These are phyloP conservation scores for Atalantia buxifolia DNA, from an alignment of 345 rosid genomes.

Conservation along the genomic window DNA sequence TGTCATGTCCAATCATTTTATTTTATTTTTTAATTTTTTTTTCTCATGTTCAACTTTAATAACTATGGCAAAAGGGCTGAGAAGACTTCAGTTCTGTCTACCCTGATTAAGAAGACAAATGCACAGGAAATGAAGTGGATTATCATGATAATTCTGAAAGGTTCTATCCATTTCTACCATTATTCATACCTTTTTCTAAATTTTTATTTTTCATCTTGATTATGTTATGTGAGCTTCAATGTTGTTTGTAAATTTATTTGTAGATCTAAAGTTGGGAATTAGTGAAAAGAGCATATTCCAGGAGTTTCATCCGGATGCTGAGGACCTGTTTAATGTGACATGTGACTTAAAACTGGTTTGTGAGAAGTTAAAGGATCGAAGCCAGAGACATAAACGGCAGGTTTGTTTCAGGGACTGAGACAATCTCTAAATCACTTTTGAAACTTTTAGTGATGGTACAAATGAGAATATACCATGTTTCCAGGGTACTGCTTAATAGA, in stretches of 20 bases:
- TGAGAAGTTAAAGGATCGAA: conserved; percentile 72
- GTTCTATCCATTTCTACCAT: conserved; percentile 20
- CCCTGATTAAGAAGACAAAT: conserved; percentile 85
- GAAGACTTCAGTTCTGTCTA: conserved; percentile 61
- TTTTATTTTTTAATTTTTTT: neutral
- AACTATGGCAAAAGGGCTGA: conserved; percentile 46
- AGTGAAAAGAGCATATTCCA: conserved; percentile 93
- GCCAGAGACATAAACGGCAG: conserved; percentile 93
- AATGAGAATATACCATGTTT: neutral
- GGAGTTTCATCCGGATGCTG: conserved; percentile 97
- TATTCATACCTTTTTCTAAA: neutral
- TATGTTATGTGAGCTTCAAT: conserved; percentile 2
- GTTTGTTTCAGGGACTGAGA: conserved; percentile 29
- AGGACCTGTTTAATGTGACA: conserved; percentile 92
- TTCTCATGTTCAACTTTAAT: neutral
- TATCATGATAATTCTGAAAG: conserved; percentile 89
- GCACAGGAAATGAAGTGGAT: conserved; percentile 98
- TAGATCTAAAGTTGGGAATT: conserved; percentile 91
- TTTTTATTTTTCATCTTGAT: neutral
- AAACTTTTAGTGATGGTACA: neutral
- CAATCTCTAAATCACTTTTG: neutral
- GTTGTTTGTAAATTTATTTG: conserved; percentile 16
- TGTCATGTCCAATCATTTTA: neutral
- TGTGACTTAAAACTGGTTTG: conserved; percentile 95
- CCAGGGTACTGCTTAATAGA: neutral